phyloP scores from a whole-genome alignment of 768 basidiomycete genomes.

The Rhodotorula sphaerocarpa region DNA sequence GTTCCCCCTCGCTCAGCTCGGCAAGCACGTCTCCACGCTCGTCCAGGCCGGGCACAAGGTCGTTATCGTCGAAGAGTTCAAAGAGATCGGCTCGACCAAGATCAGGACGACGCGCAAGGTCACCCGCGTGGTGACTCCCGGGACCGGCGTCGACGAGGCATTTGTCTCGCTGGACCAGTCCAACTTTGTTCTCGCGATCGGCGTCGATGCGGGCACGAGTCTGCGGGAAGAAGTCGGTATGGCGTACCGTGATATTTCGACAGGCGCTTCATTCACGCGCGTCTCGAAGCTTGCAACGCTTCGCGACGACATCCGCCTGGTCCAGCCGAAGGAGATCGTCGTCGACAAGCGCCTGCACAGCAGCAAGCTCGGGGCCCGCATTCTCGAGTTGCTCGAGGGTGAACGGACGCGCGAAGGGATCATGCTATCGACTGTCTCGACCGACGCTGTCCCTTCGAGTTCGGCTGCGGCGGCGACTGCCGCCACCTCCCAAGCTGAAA shows the following conservation, averaged over 20 bases:
- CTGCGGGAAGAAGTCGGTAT: slow-evolving; percentile 49
- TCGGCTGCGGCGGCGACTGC: not conserved
- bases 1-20: slow-evolving; percentile 75
- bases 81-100: slow-evolving; percentile 44
- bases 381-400: slow-evolving; percentile 12
- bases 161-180: slow-evolving; percentile 34
- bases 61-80: slow-evolving; percentile 89
- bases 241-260: slow-evolving; percentile 92
- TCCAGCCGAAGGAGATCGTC: slow-evolving; percentile 74
- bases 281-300: slow-evolving; percentile 52
- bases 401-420: slow-evolving; percentile 21
- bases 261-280: slow-evolving; percentile 84
- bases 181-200: slow-evolving; percentile 28
- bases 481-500: slow-evolving; percentile 7
- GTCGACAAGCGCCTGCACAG: slow-evolving; percentile 2
- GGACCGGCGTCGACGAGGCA: slow-evolving; percentile 49
- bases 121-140: slow-evolving; percentile 40
- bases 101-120: not conserved
- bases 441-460: slow-evolving; percentile 16
- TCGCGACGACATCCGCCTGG: slow-evolving; percentile 71
- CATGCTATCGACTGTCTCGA: slow-evolving; percentile 15
- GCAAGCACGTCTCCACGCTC: slow-evolving; percentile 75
- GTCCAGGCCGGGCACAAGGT: slow-evolving; percentile 79
- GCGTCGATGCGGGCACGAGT: slow-evolving; percentile 15
- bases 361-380: not conserved